Conservation (phyloP, 768 basidiomycete genomes). For the Pholiota molesta region DNA sequence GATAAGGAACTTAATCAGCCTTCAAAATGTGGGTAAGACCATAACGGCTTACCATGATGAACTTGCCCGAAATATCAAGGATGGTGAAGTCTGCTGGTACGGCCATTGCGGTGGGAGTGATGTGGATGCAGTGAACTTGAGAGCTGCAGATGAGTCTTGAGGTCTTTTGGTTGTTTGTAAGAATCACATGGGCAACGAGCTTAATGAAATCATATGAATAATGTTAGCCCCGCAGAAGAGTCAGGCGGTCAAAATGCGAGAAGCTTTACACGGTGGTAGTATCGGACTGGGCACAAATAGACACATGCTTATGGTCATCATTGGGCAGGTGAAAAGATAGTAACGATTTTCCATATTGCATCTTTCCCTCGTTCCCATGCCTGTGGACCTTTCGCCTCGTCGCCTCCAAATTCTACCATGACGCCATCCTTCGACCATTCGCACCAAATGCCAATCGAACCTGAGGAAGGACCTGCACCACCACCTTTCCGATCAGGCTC, state of each 20-base stretch:
- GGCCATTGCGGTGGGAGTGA: slow-evolving; percentile 50
- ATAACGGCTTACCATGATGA: slow-evolving; percentile 50
- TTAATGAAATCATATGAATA: background rate
- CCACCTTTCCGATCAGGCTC: slow-evolving; percentile 94
- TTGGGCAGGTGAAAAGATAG: slow-evolving; percentile 48
- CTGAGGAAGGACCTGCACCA: slow-evolving; percentile 79
- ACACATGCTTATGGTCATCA: background rate
- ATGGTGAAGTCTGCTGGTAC: slow-evolving; percentile 62
- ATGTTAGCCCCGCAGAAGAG: background rate
- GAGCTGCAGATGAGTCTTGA: background rate
- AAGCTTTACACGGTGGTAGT: background rate
- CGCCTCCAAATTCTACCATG: slow-evolving; percentile 87
- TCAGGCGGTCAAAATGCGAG: slow-evolving; percentile 2
- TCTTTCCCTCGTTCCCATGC: slow-evolving; percentile 90
- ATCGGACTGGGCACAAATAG: background rate
- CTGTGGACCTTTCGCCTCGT: slow-evolving; percentile 74
- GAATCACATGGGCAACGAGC: slow-evolving; percentile 20
- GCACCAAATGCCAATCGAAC: slow-evolving; percentile 91
- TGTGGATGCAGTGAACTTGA: slow-evolving; percentile 4
- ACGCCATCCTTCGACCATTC: slow-evolving; percentile 85
- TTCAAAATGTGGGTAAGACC: background rate
- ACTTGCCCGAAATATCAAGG: slow-evolving; percentile 64
- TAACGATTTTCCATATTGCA: slow-evolving; percentile 76
- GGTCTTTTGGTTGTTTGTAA: slow-evolving; percentile 3
- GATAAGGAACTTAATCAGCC: background rate